Conservation (phyloP, 2,329 filamentous ascomycete genomes). For the Aureobasidium vineae region DNA sequence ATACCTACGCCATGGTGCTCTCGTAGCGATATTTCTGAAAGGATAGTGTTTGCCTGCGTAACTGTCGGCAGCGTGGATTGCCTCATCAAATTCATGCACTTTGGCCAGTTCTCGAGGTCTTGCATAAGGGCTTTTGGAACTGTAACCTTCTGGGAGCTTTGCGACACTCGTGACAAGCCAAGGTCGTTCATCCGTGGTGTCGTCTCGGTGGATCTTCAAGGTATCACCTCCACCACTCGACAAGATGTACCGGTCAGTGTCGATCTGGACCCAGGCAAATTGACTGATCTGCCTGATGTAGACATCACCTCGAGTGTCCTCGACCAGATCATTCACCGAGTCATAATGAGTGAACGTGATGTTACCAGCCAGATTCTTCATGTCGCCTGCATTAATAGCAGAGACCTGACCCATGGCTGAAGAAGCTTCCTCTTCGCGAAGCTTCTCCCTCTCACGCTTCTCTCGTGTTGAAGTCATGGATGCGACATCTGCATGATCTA, state of each 20-base stretch:
- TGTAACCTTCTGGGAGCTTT: slow-evolving; percentile 39
- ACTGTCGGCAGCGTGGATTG: slow-evolving; percentile 81
- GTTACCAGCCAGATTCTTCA: slow-evolving; percentile 41
- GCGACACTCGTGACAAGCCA: slow-evolving; percentile 45
- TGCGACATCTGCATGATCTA: slow-evolving; percentile 63
- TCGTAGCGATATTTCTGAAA: slow-evolving; percentile 62
- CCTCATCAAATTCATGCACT: slow-evolving; percentile 66
- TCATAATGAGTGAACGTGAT: slow-evolving; percentile 88
- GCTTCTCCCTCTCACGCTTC: slow-evolving; percentile 45
- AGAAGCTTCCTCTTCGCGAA: slow-evolving; percentile 42
- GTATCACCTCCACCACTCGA: slow-evolving; percentile 61
- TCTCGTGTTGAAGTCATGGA: slow-evolving; percentile 59
- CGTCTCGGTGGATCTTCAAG: slow-evolving; percentile 48
- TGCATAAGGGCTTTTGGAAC: slow-evolving; percentile 58
- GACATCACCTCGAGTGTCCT: slow-evolving; percentile 73
- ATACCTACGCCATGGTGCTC: slow-evolving; percentile 66
- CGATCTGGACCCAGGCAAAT: slow-evolving; percentile 79
- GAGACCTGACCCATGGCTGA: background rate
- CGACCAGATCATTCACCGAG: slow-evolving; percentile 84
- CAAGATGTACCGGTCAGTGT: slow-evolving; percentile 67
- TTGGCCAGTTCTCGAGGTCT: slow-evolving; percentile 67
- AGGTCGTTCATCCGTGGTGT: background rate
- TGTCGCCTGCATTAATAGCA: slow-evolving; percentile 5
- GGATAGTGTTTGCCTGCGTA: slow-evolving; percentile 37
- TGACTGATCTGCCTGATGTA: slow-evolving; percentile 75